Conservation (phyloP, 1,284 basidiomycete species). For the Ustilago tritici region DNA sequence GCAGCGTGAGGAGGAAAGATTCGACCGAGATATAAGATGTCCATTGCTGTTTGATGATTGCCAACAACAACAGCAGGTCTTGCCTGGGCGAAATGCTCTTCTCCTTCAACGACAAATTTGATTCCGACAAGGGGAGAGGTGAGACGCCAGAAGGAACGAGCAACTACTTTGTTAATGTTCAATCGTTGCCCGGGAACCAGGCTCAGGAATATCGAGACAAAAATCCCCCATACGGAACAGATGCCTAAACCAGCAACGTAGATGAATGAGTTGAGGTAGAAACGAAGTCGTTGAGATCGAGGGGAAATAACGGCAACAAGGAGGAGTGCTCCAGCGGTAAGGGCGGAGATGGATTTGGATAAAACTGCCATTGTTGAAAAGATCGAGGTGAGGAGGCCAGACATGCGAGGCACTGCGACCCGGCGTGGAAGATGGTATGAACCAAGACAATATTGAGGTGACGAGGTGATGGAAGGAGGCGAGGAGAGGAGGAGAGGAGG, state of each 20-base stretch:
- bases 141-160: conserved; percentile 83
- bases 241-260: conserved; percentile 82
- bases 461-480: too few relatives aligned
- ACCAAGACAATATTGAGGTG: too few relatives aligned
- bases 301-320: conserved; percentile 61
- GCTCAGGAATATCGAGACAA: conserved; percentile 79
- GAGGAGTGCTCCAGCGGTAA: conserved; percentile 50
- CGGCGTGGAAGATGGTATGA: too few relatives aligned
- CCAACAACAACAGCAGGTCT: conserved; percentile 82
- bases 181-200: conserved; percentile 78
- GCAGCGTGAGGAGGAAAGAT: conserved; percentile 85
- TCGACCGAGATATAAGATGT: conserved; percentile 78
- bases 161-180: conserved; percentile 88
- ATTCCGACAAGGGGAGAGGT: conserved; percentile 79
- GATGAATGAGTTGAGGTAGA: conserved; percentile 70
- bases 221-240: conserved; percentile 81
- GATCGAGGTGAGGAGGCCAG: neutral
- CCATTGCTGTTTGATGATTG: conserved; percentile 81
- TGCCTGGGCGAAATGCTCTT: conserved; percentile 78
- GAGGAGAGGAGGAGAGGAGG: too few relatives aligned
- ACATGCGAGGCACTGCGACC: neutral
- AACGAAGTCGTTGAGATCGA: conserved; percentile 54
- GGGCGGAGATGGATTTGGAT: conserved; percentile 50
- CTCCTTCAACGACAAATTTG: conserved; percentile 83
- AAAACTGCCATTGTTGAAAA: conserved; percentile 55